Conservation (phyloP, 768 basidiomycete genomes). For the Leccinellum albellum region DNA sequence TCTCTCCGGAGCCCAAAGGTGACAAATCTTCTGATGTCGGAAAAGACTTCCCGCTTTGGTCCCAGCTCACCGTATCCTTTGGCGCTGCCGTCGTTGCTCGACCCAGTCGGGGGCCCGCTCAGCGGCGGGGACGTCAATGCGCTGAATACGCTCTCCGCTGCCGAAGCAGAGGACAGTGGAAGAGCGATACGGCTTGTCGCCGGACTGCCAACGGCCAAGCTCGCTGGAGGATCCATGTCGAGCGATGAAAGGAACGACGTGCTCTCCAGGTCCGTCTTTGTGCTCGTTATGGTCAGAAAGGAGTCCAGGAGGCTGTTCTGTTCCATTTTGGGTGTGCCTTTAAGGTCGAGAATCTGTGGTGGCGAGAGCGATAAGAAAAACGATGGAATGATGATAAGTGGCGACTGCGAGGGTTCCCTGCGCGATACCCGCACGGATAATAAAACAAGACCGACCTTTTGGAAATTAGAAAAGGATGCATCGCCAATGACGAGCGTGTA, state of each 20-base stretch:
- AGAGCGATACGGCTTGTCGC: conserved; percentile 59
- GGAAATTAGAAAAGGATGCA: conserved; percentile 94
- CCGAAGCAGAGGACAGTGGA: conserved; percentile 35
- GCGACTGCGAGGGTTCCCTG: background rate
- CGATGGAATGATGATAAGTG: background rate
- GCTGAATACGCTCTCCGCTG: conserved; percentile 54
- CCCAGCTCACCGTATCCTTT: conserved; percentile 37
- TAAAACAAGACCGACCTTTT: conserved; percentile 64
- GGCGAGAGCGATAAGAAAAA: background rate
- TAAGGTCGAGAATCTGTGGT: conserved; percentile 83
- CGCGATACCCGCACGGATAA: background rate
- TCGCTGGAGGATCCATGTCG: conserved; percentile 87
- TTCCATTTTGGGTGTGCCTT: conserved; percentile 81
- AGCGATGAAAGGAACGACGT: conserved; percentile 90
- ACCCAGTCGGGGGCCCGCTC: conserved; percentile 61
- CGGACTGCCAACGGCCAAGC: conserved; percentile 60
- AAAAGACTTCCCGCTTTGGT: conserved; percentile 76
- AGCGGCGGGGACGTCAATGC: conserved; percentile 57
- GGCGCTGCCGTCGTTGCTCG: conserved; percentile 42
- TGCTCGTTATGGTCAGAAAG: conserved; percentile 91
- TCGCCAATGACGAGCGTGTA: conserved; percentile 94
- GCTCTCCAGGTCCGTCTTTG: conserved; percentile 80
- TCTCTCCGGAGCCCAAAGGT: conserved; percentile 85
- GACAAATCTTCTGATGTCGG: conserved; percentile 83
- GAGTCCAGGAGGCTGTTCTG: conserved; percentile 90